phyloP scores from a whole-genome alignment of 2,329 filamentous ascomycete genomes.

The Colletotrichum eleusines region DNA sequence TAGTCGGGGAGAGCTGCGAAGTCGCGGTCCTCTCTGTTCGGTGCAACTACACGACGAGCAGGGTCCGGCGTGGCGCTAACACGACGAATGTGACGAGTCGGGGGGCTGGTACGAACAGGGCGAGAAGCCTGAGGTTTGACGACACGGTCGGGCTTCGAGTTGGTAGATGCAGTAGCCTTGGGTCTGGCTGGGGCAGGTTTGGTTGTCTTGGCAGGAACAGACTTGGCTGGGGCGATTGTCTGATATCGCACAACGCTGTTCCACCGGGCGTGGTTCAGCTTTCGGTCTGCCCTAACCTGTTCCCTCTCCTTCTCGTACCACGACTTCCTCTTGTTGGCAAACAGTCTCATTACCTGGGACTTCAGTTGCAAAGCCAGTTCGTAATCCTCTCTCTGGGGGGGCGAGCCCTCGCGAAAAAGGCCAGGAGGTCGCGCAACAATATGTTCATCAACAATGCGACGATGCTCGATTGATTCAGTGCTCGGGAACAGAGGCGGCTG shows the following conservation, averaged over 20 bases:
- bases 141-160: constrained; percentile 50
- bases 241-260: constrained; percentile 49
- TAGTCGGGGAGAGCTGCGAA: constrained; percentile 79
- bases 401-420: constrained; percentile 58
- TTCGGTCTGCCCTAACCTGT: constrained; percentile 61
- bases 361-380: constrained; percentile 64
- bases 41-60: constrained; percentile 65
- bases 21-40: constrained; percentile 85
- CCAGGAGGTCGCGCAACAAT: constrained; percentile 57
- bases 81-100: constrained; percentile 48
- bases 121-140: constrained; percentile 53
- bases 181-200: constrained; percentile 33
- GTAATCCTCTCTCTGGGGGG: constrained; percentile 67
- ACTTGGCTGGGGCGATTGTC: constrained; percentile 59
- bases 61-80: constrained; percentile 64
- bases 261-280: constrained; percentile 51
- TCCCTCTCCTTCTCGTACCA: constrained; percentile 66
- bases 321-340: constrained; percentile 55
- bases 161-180: constrained; percentile 36
- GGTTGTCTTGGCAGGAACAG: constrained; percentile 45
- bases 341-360: constrained; percentile 64
- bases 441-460: constrained; percentile 64
- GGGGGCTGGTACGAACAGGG: constrained; percentile 50
- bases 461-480: constrained; percentile 55
- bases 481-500: constrained; percentile 64